Percentiles rank a stretch among this genome's conserved stretches.
Evolutionary conservation across 2,329 filamentous ascomycete genomes (phyloP).

Genomic region (Fusarium domesticum): DNA sequence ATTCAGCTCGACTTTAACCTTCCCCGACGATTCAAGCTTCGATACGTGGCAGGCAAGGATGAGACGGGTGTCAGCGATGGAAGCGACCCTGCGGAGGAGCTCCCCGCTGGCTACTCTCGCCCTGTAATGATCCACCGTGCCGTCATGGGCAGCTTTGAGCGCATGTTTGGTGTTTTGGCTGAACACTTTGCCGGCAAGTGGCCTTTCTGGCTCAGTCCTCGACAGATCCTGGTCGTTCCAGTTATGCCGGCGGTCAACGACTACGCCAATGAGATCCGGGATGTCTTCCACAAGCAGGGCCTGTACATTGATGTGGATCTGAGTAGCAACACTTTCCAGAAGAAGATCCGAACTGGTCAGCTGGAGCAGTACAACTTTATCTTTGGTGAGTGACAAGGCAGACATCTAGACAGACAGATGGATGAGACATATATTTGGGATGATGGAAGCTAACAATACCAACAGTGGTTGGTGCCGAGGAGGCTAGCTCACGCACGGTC

Average conservation of each 20-base stretch:
- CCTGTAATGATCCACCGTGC: constrained; percentile 87
- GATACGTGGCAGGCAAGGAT: constrained; percentile 51
- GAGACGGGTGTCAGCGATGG: constrained; percentile 43
- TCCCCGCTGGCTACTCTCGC: constrained; percentile 68
- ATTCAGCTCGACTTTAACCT: constrained; percentile 94
- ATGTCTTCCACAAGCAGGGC: constrained; percentile 62
- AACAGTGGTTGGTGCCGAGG: constrained; percentile 59
- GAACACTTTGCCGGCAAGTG: constrained; percentile 86
- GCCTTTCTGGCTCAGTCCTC: constrained; percentile 86
- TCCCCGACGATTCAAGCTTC: constrained; percentile 41
- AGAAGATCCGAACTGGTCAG: constrained; percentile 84
- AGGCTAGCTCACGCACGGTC: constrained; percentile 57
- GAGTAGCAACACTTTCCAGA: constrained; percentile 75
- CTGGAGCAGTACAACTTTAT: constrained; percentile 82
- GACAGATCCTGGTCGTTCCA: constrained; percentile 61
- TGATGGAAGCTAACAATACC: constrained; percentile 14
- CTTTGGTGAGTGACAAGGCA: constrained; percentile 59
- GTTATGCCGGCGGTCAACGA: constrained; percentile 76
- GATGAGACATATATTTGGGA: neutral
- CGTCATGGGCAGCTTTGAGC: constrained; percentile 68
- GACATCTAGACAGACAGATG: too few relatives aligned
- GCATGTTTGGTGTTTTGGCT: constrained; percentile 69
- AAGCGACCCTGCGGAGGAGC: constrained; percentile 40
- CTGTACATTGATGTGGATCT: constrained; percentile 62
- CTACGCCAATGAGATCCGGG: constrained; percentile 73